These are phyloP conservation scores for Poa annua DNA, from an alignment of 176 grass and related monocot genomes.

Conservation along the genomic window DNA sequence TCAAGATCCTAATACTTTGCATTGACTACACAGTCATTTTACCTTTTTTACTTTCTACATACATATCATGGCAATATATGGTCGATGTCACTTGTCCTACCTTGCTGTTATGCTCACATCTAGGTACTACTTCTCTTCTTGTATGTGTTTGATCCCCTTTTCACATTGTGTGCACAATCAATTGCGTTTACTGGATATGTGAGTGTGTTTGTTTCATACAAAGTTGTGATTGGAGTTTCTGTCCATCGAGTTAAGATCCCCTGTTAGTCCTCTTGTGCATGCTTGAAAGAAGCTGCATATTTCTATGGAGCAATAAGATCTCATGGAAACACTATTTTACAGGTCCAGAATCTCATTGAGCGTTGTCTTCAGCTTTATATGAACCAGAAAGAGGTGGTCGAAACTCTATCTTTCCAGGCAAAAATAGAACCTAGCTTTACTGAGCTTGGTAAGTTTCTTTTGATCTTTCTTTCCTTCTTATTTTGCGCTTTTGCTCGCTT, in stretches of 20 bases:
- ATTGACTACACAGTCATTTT: background rate
- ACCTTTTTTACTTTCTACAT: background rate
- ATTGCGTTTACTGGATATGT: background rate
- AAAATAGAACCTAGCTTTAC: constrained; percentile 99
- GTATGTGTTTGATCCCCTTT: background rate
- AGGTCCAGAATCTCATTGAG: constrained; percentile 99
- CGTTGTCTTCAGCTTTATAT: constrained; percentile 98
- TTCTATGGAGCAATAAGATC: constrained; percentile 24
- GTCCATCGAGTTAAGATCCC: background rate
- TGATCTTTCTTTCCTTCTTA: background rate
- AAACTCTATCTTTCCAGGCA: constrained; percentile 73
- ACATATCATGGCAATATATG: background rate
- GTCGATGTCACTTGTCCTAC: background rate
- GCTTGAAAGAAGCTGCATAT: constrained; percentile 12
- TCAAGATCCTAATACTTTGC: background rate
- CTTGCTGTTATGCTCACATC: background rate
- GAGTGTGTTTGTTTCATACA: background rate
- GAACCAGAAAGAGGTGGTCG: constrained; percentile 97
- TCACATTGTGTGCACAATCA: constrained; percentile 19
- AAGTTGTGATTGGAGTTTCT: background rate
- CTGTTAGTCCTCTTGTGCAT: constrained; percentile 24
- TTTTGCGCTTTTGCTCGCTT: constrained; percentile 11
- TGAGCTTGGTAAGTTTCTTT: constrained; percentile 71
- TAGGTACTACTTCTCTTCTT: background rate
- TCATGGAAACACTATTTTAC: constrained; percentile 50